These are phyloP conservation scores for Colletotrichum liaoningense DNA, from an alignment of 2,329 filamentous ascomycete genomes.

Conservation along the genomic window DNA sequence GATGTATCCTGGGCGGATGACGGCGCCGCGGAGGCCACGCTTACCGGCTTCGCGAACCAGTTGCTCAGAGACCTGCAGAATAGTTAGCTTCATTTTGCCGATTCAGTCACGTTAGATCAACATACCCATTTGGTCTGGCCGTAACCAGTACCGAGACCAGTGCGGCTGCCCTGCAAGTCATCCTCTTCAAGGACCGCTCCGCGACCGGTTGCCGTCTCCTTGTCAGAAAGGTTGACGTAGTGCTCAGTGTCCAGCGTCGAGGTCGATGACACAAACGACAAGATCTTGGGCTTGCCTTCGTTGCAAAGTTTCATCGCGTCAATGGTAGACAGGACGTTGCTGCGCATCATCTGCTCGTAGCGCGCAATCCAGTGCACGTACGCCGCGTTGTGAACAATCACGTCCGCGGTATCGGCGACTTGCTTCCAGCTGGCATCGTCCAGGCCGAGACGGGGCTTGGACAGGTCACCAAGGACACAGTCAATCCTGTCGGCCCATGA, in stretches of 20 bases:
- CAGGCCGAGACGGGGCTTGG: constrained; percentile 78
- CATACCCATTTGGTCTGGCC: constrained; percentile 86
- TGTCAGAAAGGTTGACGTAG: constrained; percentile 78
- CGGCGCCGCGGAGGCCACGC: constrained; percentile 80
- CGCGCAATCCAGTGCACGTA: constrained; percentile 83
- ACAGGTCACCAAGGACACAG: constrained; percentile 79
- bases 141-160: constrained; percentile 86
- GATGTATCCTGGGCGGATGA: constrained; percentile 88
- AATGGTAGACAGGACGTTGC: constrained; percentile 85
- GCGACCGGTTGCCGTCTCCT: constrained; percentile 55
- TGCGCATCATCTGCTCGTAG: constrained; percentile 76
- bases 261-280: constrained; percentile 87
- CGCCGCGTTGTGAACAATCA: constrained; percentile 86
- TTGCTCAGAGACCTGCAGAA: constrained; percentile 58
- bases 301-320: constrained; percentile 81
- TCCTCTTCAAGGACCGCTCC: constrained; percentile 79
- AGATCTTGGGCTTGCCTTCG: constrained; percentile 79
- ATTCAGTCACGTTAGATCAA: background rate
- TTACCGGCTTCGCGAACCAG: constrained; percentile 82
- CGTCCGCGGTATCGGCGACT: constrained; percentile 75
- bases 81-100: background rate
- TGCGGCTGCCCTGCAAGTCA: constrained; percentile 80
- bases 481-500: constrained; percentile 75
- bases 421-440: constrained; percentile 72
- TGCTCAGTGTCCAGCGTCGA: constrained; percentile 84